Evolutionary conservation across 2,329 filamentous ascomycete genomes (phyloP), one percentile per base, ranked within the genome.

Genomic region (Setomelanomma holmii): DNA sequence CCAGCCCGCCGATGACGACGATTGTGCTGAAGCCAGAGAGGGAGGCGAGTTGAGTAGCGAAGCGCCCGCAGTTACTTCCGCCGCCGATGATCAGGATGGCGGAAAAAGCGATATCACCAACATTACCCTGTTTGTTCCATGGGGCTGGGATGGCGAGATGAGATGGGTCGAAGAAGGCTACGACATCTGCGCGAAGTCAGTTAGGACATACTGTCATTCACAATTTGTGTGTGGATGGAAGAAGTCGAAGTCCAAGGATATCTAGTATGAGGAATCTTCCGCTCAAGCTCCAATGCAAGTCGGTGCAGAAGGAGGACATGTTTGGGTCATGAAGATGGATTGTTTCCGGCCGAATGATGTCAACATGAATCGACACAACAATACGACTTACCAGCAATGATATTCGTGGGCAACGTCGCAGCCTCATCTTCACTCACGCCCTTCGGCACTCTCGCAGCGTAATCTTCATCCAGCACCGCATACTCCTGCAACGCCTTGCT

Each of bases 401-500:
- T 50, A 52, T 78, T 79, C 4, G 63, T 68, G 0, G 76, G 75
- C 1, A 77, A 51, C 0, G 74, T 75, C 1, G 73, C 73, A 1
- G 63, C 75, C 20, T 78, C 71, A 49, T 75, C 68, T 23, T 74
- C 71, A 1, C 58, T 68, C 30, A 76, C 55, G 0, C 56, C 57
- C 8, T 68, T 59, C 5, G 76, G 75, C 16, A 79, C 65, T 27
- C 69, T 68, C 7, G 70, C 65, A 0, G 67, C 51, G 24, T 51
- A 64, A 0, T 53, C 51, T 6, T 63, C 61, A 44, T 78, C 72
- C 11, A 72, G 46, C 19, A 76, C 27, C 1, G 71, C 64, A 48
- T 76, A 78, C 61, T 79, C 61, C 49, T 79, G 76, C 5, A 78
- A 58, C 1, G 72, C 78, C 19, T 54, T 55, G 30, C 51, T 49